These are phyloP conservation scores for Abrus pulchellus DNA, from an alignment of 306 rosid genomes.

Conservation along the genomic window DNA sequence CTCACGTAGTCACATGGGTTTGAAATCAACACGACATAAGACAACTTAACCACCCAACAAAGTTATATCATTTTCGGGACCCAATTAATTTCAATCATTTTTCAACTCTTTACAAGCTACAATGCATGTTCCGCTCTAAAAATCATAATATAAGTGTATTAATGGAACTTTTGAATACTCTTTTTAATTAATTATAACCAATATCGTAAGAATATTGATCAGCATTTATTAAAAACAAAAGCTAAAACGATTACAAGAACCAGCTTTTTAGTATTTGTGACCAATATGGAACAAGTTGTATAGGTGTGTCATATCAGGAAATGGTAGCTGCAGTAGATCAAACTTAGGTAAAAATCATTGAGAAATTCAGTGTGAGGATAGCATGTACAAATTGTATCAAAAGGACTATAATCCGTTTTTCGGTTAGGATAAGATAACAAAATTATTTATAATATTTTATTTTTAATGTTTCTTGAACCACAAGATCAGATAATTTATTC, in stretches of 20 bases:
- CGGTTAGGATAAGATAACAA: too few species aligned
- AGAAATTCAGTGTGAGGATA: neutral
- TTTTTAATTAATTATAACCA: too few species aligned
- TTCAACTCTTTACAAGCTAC: conserved; percentile 8
- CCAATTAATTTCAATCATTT: conserved; percentile 14
- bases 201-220: too few species aligned
- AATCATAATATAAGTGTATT: too few species aligned
- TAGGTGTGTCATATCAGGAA: neutral
- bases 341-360: neutral
- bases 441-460: too few species aligned
- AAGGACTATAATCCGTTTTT: too few species aligned
- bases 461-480: too few species aligned
- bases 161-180: too few species aligned
- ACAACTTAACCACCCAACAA: conserved; percentile 46
- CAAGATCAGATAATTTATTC: too few species aligned
- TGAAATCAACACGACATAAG: conserved; percentile 42
- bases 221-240: too few species aligned
- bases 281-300: neutral
- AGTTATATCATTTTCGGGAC: conserved; percentile 31
- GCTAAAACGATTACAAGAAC: too few species aligned
- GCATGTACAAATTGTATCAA: too few species aligned
- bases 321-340: neutral
- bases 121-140: neutral
- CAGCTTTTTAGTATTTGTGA: neutral
- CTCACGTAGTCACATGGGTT: conserved; percentile 35